These are phyloP conservation scores for Alternaria triticina DNA, from an alignment of 2,329 filamentous ascomycete species.

Conservation along the genomic window DNA sequence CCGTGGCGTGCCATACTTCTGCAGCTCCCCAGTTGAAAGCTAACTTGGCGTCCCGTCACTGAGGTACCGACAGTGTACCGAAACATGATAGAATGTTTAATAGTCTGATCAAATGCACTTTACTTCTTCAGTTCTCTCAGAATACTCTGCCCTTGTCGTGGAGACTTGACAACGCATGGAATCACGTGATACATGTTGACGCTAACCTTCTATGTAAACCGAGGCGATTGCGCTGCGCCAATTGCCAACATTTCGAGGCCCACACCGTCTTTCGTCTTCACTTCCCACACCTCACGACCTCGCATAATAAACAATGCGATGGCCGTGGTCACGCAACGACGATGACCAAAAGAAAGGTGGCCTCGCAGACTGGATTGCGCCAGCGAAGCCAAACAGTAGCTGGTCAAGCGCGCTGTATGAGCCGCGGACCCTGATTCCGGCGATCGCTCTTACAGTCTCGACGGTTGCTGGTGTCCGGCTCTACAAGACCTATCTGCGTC, in stretches of 20 bases:
- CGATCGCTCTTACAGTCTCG: conserved; percentile 62
- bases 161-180: not conserved
- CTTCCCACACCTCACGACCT: conserved; percentile 17
- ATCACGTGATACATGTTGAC: not conserved
- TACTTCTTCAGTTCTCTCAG: not conserved
- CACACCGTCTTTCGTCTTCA: conserved; percentile 2
- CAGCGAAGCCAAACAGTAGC: conserved; percentile 42
- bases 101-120: not conserved
- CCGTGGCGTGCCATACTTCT: not conserved
- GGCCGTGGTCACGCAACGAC: conserved; percentile 47
- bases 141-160: not conserved
- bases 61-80: not conserved
- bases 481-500: conserved; percentile 76
- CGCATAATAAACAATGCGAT: conserved; percentile 49
- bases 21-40: not conserved
- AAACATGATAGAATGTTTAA: not conserved
- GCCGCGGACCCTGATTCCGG: conserved; percentile 61
- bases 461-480: conserved; percentile 63
- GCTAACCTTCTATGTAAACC: not conserved
- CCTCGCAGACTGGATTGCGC: conserved; percentile 38
- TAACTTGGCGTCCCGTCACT: not conserved
- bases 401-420: conserved; percentile 64
- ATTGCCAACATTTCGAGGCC: not conserved
- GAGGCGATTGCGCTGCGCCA: not conserved
- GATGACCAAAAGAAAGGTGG: conserved; percentile 36